A percentile compares a stretch with the other conserved stretches of the same genome.
These are phyloP conservation scores for Oidium heveae DNA, from an alignment of 2,329 filamentous ascomycete genomes.

Conservation along the genomic window DNA sequence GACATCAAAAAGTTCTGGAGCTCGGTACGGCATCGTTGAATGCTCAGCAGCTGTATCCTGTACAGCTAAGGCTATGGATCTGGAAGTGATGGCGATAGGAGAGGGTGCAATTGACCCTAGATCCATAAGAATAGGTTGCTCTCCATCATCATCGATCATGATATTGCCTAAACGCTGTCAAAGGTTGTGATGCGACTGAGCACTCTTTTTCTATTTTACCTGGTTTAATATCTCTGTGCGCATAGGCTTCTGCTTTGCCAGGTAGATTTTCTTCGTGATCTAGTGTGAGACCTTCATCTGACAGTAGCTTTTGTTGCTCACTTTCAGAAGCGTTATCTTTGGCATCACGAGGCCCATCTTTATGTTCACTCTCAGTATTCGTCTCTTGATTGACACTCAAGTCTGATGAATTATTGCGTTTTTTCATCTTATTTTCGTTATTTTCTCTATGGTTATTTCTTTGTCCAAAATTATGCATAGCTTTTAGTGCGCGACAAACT, in stretches of 20 bases:
- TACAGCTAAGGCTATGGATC: slow-evolving; percentile 70
- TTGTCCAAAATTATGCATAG: slow-evolving; percentile 69
- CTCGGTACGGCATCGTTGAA: slow-evolving; percentile 94
- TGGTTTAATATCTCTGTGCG: slow-evolving; percentile 92
- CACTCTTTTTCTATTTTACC: slow-evolving; percentile 27
- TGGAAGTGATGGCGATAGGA: slow-evolving; percentile 69
- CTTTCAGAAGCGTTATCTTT: slow-evolving; percentile 32
- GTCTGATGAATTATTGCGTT: slow-evolving; percentile 5
- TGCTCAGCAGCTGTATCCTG: slow-evolving; percentile 92
- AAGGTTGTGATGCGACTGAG: not conserved
- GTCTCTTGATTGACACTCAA: slow-evolving; percentile 11
- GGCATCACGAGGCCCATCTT: slow-evolving; percentile 19
- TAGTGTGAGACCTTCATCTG: slow-evolving; percentile 49
- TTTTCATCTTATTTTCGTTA: slow-evolving; percentile 22
- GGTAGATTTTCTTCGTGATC: slow-evolving; percentile 42
- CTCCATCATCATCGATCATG: slow-evolving; percentile 87
- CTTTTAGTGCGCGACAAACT: slow-evolving; percentile 64
- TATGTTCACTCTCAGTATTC: slow-evolving; percentile 12
- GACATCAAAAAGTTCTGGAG: slow-evolving; percentile 92
- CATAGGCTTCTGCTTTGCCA: slow-evolving; percentile 53
- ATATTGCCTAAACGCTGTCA: slow-evolving; percentile 42
- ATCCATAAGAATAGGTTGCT: slow-evolving; percentile 86
- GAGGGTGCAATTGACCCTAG: slow-evolving; percentile 74
- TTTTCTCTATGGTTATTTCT: slow-evolving; percentile 17
- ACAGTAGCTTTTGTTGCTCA: slow-evolving; percentile 57